These are phyloP conservation scores for Trametopsis cervina DNA, from an alignment of 768 basidiomycete species.

Conservation along the genomic window DNA sequence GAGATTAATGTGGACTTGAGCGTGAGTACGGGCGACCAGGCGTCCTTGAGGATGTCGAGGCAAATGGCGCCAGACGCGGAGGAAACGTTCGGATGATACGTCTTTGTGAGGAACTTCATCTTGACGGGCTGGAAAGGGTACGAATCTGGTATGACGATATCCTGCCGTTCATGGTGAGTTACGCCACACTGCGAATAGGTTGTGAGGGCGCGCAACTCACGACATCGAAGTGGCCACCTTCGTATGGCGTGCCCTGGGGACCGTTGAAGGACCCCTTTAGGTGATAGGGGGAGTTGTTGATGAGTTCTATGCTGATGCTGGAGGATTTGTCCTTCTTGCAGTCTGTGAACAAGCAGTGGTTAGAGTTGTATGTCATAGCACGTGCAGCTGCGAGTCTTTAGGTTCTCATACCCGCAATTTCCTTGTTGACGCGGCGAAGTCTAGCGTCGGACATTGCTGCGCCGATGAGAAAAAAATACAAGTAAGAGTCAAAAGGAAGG, in stretches of 20 bases:
- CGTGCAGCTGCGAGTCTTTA: not conserved
- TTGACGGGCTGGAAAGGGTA: conserved; percentile 93
- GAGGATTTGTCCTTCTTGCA: conserved; percentile 95
- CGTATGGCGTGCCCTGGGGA: conserved; percentile 89
- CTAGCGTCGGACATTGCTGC: conserved; percentile 85
- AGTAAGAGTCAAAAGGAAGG: not conserved
- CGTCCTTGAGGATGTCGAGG: conserved; percentile 82
- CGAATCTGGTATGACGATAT: conserved; percentile 88
- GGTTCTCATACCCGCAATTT: conserved; percentile 66
- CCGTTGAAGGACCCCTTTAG: conserved; percentile 88
- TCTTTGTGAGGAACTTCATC: conserved; percentile 97
- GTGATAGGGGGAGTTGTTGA: conserved; percentile 89
- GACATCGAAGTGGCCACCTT: conserved; percentile 87
- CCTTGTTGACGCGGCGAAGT: conserved; percentile 87
- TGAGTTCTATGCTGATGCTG: conserved; percentile 76
- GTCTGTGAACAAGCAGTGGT: conserved; percentile 40
- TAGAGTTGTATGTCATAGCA: not conserved
- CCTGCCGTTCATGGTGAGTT: conserved; percentile 37
- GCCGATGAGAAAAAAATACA: conserved; percentile 4
- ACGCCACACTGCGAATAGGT: conserved; percentile 1
- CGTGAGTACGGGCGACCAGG: conserved; percentile 93
- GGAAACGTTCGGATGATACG: conserved; percentile 94
- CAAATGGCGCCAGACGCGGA: conserved; percentile 94
- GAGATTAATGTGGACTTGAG: conserved; percentile 96
- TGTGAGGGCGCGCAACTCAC: conserved; percentile 38